phyloP scores from a whole-genome alignment of 257 asterid species.

The Lithospermum erythrorhizon region DNA sequence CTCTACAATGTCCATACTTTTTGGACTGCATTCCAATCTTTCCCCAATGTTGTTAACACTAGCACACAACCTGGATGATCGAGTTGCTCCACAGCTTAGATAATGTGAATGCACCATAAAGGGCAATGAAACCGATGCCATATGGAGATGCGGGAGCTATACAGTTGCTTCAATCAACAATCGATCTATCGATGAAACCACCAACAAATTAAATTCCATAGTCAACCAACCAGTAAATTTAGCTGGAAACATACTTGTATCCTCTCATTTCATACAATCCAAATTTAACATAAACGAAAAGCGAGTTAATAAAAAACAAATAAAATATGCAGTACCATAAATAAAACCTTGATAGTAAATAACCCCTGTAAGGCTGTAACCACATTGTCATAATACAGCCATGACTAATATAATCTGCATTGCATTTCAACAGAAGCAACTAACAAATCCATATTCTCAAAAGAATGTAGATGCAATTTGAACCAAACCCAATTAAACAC shows the following conservation, averaged over 20 bases:
- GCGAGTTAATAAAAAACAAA: not conserved
- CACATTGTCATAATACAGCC: no score
- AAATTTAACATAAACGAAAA: no score
- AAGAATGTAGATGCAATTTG: no score
- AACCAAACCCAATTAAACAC: not conserved
- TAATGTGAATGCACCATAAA: conserved; percentile 31
- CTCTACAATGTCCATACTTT: conserved; percentile 15
- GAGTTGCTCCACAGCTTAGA: conserved; percentile 26
- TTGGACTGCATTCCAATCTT: conserved; percentile 20
- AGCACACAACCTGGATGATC: conserved; percentile 25
- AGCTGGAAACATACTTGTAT: not conserved
- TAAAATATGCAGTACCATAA: not conserved
- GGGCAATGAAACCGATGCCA: conserved; percentile 37
- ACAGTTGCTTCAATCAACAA: not conserved
- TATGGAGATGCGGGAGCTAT: conserved; percentile 11
- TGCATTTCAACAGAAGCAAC: not conserved
- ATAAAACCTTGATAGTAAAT: no score
- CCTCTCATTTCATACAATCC: not conserved
- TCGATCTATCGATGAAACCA: no score
- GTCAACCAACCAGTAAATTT: not conserved
- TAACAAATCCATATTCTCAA: no score
- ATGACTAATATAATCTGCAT: no score
- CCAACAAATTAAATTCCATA: not conserved
- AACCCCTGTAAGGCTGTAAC: no score
- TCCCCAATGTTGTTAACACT: conserved; percentile 13